A percentile compares a stretch with the other conserved stretches of the same genome.
These are phyloP conservation scores for Vairimorpha apis DNA, from an alignment of 371 early-diverging fungal genomes.

Conservation along the genomic window DNA sequence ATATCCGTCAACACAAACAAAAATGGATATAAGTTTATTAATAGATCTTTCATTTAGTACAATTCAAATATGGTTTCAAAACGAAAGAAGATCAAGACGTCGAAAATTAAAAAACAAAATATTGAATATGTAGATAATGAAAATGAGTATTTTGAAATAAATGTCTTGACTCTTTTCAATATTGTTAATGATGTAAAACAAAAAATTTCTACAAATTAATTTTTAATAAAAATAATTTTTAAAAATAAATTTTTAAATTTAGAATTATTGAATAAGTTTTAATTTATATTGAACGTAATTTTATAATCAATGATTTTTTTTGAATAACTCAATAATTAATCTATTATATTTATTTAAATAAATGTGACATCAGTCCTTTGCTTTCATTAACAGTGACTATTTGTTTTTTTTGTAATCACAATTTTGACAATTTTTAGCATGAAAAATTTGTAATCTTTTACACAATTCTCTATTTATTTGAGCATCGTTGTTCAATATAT, in stretches of 20 bases:
- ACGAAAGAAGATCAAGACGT: constrained; percentile 25
- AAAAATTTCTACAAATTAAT: too few species aligned
- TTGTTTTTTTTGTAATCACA: constrained; percentile 22
- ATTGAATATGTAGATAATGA: not conserved
- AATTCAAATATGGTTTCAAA: constrained; percentile 60
- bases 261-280: not conserved
- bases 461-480: constrained; percentile 21
- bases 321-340: not conserved
- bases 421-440: constrained; percentile 22
- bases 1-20: constrained; percentile 47
- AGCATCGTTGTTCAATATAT: constrained; percentile 9
- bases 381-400: constrained; percentile 6
- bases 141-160: constrained; percentile 5
- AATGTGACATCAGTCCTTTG: not conserved
- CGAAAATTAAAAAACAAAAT: not conserved
- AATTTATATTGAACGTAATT: not conserved
- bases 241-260: too few species aligned
- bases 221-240: too few species aligned
- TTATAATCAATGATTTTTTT: not conserved
- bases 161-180: not conserved
- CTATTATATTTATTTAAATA: constrained; percentile 11
- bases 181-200: not conserved
- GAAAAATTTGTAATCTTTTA: constrained; percentile 22
- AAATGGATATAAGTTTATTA: constrained; percentile 43
- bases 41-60: constrained; percentile 44